A percentile compares a stretch with the other conserved stretches of the same genome.
Evolutionary conservation across 2,329 filamentous ascomycete species (phyloP).

Genomic region (Coniochaeta sp.): DNA sequence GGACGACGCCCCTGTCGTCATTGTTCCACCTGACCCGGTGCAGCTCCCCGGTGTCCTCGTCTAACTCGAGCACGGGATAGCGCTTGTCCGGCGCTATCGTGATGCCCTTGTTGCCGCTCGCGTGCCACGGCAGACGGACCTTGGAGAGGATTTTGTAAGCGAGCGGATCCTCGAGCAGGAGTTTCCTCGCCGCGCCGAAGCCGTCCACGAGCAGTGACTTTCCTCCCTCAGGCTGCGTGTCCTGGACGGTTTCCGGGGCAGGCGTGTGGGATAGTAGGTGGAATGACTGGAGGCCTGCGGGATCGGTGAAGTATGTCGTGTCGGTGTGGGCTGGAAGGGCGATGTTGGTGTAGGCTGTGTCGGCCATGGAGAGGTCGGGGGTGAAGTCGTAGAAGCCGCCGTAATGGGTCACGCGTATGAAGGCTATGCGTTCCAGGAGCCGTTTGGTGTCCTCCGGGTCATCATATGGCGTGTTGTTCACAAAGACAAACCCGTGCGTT

Average conservation of each 20-base stretch:
- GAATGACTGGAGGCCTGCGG: slow-evolving; percentile 84
- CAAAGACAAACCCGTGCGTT: slow-evolving; percentile 67
- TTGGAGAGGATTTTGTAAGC: slow-evolving; percentile 51
- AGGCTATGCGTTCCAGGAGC: slow-evolving; percentile 75
- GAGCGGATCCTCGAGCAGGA: slow-evolving; percentile 44
- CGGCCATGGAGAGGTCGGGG: slow-evolving; percentile 77
- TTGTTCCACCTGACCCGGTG: slow-evolving; percentile 85
- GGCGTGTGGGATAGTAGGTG: slow-evolving; percentile 73
- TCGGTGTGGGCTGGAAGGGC: slow-evolving; percentile 83
- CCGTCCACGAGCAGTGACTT: slow-evolving; percentile 79
- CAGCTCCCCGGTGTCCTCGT: slow-evolving; percentile 23
- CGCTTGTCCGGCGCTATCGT: slow-evolving; percentile 64
- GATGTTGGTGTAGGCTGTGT: slow-evolving; percentile 86
- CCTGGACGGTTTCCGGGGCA: slow-evolving; percentile 26
- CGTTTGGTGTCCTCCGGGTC: slow-evolving; percentile 62
- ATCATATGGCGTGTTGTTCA: slow-evolving; percentile 57
- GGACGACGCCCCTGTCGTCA: slow-evolving; percentile 70
- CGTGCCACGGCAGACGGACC: slow-evolving; percentile 64
- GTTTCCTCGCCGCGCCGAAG: slow-evolving; percentile 60
- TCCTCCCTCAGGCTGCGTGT: slow-evolving; percentile 48
- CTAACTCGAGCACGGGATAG: slow-evolving; percentile 65
- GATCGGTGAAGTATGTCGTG: slow-evolving; percentile 92
- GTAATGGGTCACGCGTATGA: slow-evolving; percentile 87
- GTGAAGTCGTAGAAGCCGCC: slow-evolving; percentile 77
- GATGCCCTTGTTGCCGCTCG: slow-evolving; percentile 82